Evolutionary conservation across 129 eudicot species (phyloP).

Genomic region (Flaveria brownii): DNA sequence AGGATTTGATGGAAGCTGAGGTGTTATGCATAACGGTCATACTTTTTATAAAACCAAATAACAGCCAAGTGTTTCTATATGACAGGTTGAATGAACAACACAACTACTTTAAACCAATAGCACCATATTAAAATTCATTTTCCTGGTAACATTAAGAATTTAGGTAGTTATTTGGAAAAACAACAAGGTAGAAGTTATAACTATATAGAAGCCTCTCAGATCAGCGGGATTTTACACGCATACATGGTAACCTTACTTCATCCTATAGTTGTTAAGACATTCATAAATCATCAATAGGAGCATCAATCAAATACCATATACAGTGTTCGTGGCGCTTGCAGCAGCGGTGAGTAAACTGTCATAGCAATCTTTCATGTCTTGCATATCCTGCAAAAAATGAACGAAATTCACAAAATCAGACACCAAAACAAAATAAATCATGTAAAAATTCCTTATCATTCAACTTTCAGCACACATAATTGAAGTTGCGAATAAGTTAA

Average conservation of each 20-base stretch:
- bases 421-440: neutral
- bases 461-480: neutral
- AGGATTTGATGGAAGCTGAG: conserved; percentile 5
- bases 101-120: neutral
- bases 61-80: neutral
- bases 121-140: neutral
- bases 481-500: too few species aligned
- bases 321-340: conserved; percentile 76
- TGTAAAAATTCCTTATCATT: neutral
- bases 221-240: neutral
- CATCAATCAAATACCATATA: conserved; percentile 55
- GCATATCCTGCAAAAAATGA: conserved; percentile 63
- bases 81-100: conserved; percentile 6
- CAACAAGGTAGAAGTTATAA: neutral
- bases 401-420: conserved; percentile 17
- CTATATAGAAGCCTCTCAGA: neutral
- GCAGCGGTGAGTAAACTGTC: conserved; percentile 90
- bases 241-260: neutral
- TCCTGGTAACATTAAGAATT: neutral
- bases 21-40: conserved; percentile 17
- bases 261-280: neutral
- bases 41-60: neutral
- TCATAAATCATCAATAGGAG: neutral
- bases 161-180: neutral
- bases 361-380: conserved; percentile 84